A percentile compares a stretch with the other conserved stretches of the same genome.
Conservation (phyloP, 495 filamentous ascomycete genomes). For the Copromyces sp. region DNA sequence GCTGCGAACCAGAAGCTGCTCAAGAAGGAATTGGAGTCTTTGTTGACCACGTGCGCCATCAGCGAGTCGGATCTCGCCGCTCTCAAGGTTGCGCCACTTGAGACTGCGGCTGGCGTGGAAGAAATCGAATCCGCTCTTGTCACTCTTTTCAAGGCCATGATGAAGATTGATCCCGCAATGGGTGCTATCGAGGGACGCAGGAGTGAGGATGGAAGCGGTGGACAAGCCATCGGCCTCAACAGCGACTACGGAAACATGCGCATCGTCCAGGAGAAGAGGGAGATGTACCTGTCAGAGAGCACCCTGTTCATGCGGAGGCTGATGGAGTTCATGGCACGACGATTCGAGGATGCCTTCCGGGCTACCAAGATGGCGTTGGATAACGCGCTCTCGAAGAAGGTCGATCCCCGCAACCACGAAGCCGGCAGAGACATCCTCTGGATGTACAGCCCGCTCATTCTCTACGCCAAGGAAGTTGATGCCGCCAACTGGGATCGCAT, state of each 20-base stretch:
- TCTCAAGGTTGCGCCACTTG: conserved; percentile 64
- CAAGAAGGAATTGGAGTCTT: conserved; percentile 69
- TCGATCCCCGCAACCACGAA: conserved; percentile 44
- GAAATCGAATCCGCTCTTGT: conserved; percentile 67
- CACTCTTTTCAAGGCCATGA: conserved; percentile 87
- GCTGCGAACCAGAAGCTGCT: conserved; percentile 94
- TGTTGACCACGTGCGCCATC: conserved; percentile 82
- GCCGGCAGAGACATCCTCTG: conserved; percentile 51
- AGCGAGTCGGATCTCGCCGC: conserved; percentile 61
- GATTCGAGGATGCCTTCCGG: conserved; percentile 65
- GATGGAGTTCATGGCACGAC: conserved; percentile 67
- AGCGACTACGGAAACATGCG: conserved; percentile 84
- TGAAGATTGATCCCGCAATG: conserved; percentile 78
- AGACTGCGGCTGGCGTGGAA: conserved; percentile 55
- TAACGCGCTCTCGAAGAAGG: conserved; percentile 40
- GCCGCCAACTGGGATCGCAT: conserved; percentile 67
- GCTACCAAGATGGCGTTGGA: conserved; percentile 51
- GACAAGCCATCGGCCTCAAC: conserved; percentile 48
- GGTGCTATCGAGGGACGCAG: conserved; percentile 43
- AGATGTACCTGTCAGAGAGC: conserved; percentile 67
- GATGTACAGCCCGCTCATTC: conserved; percentile 72
- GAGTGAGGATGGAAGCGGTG: conserved; percentile 37
- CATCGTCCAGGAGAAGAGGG: conserved; percentile 86
- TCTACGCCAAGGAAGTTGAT: conserved; percentile 80
- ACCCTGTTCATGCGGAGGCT: conserved; percentile 63